A percentile compares a stretch with the other conserved stretches of the same genome.
phyloP scores from a whole-genome alignment of 352 stramenopile species.

The Thraustotheca clavata region DNA sequence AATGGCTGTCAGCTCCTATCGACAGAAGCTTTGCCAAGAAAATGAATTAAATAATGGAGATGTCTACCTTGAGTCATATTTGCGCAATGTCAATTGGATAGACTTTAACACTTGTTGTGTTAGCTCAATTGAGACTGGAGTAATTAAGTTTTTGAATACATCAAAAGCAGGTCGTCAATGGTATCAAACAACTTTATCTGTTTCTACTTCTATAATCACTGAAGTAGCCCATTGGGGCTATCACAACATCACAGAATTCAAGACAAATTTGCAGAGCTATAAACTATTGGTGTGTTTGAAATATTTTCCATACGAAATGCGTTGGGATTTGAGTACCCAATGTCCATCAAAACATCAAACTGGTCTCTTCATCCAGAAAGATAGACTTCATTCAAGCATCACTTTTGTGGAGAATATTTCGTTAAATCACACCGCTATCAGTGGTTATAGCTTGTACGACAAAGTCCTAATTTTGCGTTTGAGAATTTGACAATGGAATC shows the following conservation, averaged over 20 bases:
- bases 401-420: not conserved
- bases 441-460: not conserved
- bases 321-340: not conserved
- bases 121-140: not conserved
- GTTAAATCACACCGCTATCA: not conserved
- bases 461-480: not conserved
- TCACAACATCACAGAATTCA: not conserved
- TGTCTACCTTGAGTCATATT: constrained; percentile 5
- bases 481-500: not conserved
- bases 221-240: constrained; percentile 8
- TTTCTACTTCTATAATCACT: not conserved
- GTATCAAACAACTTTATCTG: not conserved
- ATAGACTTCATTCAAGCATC: constrained; percentile 9
- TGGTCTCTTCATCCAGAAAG: not conserved
- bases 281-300: constrained; percentile 13
- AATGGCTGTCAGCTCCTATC: not conserved
- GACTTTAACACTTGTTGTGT: not conserved
- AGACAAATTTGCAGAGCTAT: constrained; percentile 16
- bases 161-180: not conserved
- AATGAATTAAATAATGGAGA: not conserved
- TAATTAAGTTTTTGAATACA: not conserved
- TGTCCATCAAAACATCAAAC: constrained; percentile 15
- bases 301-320: constrained; percentile 7
- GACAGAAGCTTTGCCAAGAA: not conserved
- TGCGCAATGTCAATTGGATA: not conserved